A percentile compares a stretch with the other conserved stretches of the same genome.
Evolutionary conservation across 2,329 filamentous ascomycete genomes (phyloP).

Genomic region (Acephala macrosclerotiorum): DNA sequence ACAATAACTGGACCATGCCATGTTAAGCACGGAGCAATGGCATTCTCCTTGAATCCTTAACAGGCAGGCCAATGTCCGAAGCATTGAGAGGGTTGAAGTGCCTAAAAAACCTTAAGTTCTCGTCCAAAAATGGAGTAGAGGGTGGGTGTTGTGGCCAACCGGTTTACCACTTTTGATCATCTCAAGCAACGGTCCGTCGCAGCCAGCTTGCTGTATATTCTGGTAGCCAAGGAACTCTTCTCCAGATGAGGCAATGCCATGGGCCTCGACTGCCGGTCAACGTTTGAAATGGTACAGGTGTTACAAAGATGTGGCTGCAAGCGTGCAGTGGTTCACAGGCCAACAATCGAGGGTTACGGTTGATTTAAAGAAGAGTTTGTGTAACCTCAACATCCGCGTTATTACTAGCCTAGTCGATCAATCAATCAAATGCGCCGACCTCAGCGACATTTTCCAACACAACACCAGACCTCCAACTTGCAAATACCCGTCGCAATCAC

Average conservation of each 20-base stretch:
- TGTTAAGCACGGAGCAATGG: background rate
- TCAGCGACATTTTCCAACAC: conserved; percentile 14
- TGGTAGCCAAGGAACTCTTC: conserved; percentile 24
- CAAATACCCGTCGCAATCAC: conserved; percentile 1
- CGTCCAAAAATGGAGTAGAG: conserved; percentile 1
- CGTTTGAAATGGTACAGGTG: conserved; percentile 1
- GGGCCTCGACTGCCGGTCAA: conserved; percentile 11
- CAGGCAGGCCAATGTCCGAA: background rate
- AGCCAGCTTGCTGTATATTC: conserved; percentile 13
- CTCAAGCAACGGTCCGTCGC: conserved; percentile 25
- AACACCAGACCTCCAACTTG: background rate
- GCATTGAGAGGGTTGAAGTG: background rate
- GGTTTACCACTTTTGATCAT: conserved; percentile 17
- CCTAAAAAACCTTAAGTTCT: background rate
- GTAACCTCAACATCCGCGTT: conserved; percentile 24
- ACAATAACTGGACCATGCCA: background rate
- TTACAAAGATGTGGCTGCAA: conserved; percentile 10
- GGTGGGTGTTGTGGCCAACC: conserved; percentile 1
- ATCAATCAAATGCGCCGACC: conserved; percentile 14
- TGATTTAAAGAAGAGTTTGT: conserved; percentile 25
- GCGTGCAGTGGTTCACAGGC: conserved; percentile 7
- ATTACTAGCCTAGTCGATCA: conserved; percentile 20
- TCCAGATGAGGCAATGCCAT: conserved; percentile 1
- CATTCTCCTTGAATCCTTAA: background rate
- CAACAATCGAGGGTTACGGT: conserved; percentile 13